These are phyloP conservation scores for Tolypocladium paradoxum DNA, from an alignment of 2,329 filamentous ascomycete genomes.

Conservation along the genomic window DNA sequence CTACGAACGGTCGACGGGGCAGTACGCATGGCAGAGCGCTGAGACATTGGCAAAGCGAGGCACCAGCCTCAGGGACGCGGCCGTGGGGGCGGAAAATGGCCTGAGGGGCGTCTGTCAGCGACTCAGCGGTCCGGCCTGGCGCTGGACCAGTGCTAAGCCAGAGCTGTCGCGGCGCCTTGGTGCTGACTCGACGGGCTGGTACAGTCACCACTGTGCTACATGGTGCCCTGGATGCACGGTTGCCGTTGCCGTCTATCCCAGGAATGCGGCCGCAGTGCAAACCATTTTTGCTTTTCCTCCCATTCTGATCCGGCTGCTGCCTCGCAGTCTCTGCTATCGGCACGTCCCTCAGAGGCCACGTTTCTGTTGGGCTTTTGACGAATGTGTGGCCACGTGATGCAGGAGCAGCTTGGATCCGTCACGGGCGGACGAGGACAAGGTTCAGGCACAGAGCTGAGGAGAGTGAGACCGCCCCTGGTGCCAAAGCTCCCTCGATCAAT, in stretches of 20 bases:
- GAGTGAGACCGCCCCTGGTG: not conserved
- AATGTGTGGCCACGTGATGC: not conserved
- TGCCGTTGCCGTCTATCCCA: not conserved
- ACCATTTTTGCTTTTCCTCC: not conserved
- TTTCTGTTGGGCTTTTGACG: not conserved
- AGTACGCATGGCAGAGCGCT: not conserved
- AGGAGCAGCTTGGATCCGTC: not conserved
- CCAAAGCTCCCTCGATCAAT: not conserved
- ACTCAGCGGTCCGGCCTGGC: too few species aligned
- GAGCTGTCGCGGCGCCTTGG: too few species aligned
- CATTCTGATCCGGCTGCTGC: not conserved
- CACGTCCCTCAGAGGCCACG: not conserved
- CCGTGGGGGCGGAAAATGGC: too few species aligned
- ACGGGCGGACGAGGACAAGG: not conserved
- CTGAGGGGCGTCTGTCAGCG: too few species aligned
- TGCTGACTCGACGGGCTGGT: too few species aligned
- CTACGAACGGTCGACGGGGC: not conserved
- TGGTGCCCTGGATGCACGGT: too few species aligned
- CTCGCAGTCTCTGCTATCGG: not conserved
- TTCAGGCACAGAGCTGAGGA: not conserved
- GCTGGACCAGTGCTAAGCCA: too few species aligned
- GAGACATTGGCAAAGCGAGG: too few species aligned
- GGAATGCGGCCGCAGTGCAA: not conserved
- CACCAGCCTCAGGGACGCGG: too few species aligned
- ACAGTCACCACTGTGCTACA: too few species aligned